phyloP scores from a whole-genome alignment of 306 rosid species.

The Chamaecrista fasciculata region DNA sequence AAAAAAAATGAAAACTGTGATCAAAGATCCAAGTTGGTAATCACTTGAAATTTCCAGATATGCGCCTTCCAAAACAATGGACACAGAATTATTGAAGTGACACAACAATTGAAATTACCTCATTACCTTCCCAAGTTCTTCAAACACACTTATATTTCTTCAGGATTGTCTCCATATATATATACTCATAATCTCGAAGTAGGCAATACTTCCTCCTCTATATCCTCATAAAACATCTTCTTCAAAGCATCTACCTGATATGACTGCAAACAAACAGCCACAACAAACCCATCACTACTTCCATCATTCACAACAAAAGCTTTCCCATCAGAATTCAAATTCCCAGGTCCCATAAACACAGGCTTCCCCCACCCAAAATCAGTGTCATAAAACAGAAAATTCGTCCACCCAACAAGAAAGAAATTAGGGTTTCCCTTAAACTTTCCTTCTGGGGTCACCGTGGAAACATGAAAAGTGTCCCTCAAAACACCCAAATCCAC shows the following conservation, averaged over 20 bases:
- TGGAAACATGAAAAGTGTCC: conserved; percentile 6
- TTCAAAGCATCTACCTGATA: conserved; percentile 25
- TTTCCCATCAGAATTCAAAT: conserved; percentile 24
- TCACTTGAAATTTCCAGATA: too few relatives aligned
- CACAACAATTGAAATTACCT: too few relatives aligned
- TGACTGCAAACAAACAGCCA: conserved; percentile 34
- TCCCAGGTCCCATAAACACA: conserved; percentile 23
- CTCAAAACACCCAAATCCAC: conserved; percentile 30
- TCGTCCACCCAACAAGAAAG: conserved; percentile 30
- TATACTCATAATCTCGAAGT: conserved; percentile 25
- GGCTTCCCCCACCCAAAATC: conserved; percentile 48
- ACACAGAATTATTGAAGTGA: too few relatives aligned
- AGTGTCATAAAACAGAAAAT: conserved; percentile 11
- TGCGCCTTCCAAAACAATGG: too few relatives aligned
- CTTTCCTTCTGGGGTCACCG: neutral
- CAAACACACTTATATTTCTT: too few relatives aligned
- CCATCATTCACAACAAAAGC: conserved; percentile 26
- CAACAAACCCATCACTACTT: conserved; percentile 33
- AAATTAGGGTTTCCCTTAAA: conserved; percentile 31
- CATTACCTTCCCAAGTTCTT: neutral
- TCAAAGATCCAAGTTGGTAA: too few relatives aligned
- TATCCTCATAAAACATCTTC: conserved; percentile 38
- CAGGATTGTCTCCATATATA: too few relatives aligned
- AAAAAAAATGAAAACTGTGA: too few relatives aligned
- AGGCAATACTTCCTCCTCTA: conserved; percentile 5